These are phyloP conservation scores for Bacterosira constricta DNA, from an alignment of 108 stramenopile genomes.

Conservation along the genomic window DNA sequence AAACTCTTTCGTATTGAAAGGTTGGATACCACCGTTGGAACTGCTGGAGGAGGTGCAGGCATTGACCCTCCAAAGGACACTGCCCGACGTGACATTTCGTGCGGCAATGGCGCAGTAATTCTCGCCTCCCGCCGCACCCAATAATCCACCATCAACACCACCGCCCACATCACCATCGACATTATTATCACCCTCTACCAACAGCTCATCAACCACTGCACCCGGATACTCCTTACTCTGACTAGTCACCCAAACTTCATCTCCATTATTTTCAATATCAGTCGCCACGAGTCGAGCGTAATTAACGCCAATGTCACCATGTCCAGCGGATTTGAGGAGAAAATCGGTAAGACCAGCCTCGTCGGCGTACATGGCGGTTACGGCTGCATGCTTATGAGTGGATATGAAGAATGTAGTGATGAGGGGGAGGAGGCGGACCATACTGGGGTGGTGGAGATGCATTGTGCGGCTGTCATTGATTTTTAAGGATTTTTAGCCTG, in stretches of 20 bases:
- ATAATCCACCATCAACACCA: not conserved
- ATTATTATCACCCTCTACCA: too few relatives aligned
- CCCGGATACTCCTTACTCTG: slow-evolving; percentile 27
- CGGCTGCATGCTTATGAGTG: not conserved
- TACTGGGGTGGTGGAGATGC: not conserved
- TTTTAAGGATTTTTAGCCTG: not conserved
- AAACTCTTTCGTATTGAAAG: not conserved
- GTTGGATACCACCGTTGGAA: slow-evolving; percentile 1
- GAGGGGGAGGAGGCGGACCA: not conserved
- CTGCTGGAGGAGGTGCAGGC: slow-evolving; percentile 51
- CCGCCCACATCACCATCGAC: not conserved
- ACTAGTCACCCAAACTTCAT: slow-evolving; percentile 33
- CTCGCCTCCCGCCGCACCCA: not conserved
- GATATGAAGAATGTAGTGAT: slow-evolving; percentile 3
- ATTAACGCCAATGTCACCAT: slow-evolving; percentile 49
- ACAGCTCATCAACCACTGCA: slow-evolving; percentile 1
- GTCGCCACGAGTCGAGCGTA: slow-evolving; percentile 9
- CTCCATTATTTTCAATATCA: not conserved
- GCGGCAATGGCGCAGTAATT: slow-evolving; percentile 60
- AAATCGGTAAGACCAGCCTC: slow-evolving; percentile 83
- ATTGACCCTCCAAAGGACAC: slow-evolving; percentile 69
- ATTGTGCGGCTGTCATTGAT: not conserved
- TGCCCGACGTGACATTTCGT: slow-evolving; percentile 49
- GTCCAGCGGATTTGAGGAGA: slow-evolving; percentile 73
- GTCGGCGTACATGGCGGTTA: slow-evolving; percentile 50